phyloP scores from a whole-genome alignment of 2,329 filamentous ascomycete species.

The Epicoccum sorghinum region DNA sequence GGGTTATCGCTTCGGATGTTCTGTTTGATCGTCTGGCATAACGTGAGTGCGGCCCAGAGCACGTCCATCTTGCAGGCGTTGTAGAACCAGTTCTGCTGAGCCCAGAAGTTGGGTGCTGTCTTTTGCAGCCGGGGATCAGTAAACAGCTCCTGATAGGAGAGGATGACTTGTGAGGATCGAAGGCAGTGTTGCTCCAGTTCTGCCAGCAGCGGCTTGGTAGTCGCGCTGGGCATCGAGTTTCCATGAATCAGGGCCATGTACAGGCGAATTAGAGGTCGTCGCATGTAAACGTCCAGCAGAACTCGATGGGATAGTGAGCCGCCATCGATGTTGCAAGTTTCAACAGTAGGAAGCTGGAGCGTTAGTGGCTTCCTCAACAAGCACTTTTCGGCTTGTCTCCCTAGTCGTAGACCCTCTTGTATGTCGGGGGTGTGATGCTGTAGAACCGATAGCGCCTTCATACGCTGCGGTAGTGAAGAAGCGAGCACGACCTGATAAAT shows the following conservation, averaged over 20 bases:
- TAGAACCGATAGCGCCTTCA: conserved; percentile 24
- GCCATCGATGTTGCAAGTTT: neutral
- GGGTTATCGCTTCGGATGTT: neutral
- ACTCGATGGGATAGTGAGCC: conserved; percentile 23
- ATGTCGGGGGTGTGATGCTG: conserved; percentile 19
- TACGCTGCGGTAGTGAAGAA: conserved; percentile 20
- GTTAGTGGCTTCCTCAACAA: conserved; percentile 17
- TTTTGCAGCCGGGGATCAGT: conserved; percentile 6
- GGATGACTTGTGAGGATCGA: conserved; percentile 25
- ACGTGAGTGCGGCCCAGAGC: conserved; percentile 36
- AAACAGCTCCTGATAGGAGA: conserved; percentile 28
- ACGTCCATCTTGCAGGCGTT: conserved; percentile 38
- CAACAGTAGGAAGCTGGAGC: conserved; percentile 14
- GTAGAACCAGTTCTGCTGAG: conserved; percentile 36
- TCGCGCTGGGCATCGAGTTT: neutral
- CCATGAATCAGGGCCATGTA: conserved; percentile 30
- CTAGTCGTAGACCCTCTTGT: conserved; percentile 18
- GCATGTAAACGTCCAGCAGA: conserved; percentile 25
- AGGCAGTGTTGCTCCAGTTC: conserved; percentile 26
- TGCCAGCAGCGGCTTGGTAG: neutral
- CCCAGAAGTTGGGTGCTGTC: conserved; percentile 4
- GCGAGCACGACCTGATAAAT: conserved; percentile 27
- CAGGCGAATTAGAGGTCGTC: conserved; percentile 23
- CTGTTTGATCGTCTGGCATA: conserved; percentile 39
- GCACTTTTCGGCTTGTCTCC: conserved; percentile 18